These are phyloP conservation scores for Clausena lansium DNA, from an alignment of 345 rosid species.

Conservation along the genomic window DNA sequence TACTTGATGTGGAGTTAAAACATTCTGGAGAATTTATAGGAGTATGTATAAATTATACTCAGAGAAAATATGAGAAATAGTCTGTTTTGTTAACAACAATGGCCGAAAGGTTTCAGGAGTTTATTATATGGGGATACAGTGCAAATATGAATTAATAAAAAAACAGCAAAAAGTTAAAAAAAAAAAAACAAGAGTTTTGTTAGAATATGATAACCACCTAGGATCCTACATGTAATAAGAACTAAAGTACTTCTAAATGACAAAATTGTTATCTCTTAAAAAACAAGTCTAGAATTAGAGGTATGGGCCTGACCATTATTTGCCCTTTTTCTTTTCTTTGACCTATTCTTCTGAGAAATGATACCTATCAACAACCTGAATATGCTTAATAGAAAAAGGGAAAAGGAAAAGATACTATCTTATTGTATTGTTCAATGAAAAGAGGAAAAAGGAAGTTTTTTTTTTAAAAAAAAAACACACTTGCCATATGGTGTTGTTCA, in stretches of 20 bases:
- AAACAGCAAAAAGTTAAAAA: background rate
- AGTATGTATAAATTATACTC: background rate
- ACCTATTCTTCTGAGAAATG: background rate
- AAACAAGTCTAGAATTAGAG: background rate
- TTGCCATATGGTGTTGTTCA: background rate
- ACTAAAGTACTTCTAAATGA: background rate
- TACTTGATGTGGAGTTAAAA: background rate
- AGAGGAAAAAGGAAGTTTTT: background rate
- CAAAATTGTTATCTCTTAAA: background rate
- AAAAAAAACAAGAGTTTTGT: too few relatives aligned
- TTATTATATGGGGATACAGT: background rate
- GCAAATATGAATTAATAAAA: background rate
- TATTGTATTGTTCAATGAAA: background rate
- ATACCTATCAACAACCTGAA: background rate
- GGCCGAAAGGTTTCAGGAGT: background rate
- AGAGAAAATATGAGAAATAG: background rate
- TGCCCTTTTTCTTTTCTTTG: background rate
- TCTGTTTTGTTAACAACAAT: background rate
- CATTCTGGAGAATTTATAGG: background rate
- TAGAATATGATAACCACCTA: background rate
- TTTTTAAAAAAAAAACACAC: background rate
- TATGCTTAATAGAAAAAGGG: background rate
- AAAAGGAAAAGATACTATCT: background rate
- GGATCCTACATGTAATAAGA: background rate
- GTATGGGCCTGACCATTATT: background rate